A percentile compares a stretch with the other conserved stretches of the same genome.
Conservation (phyloP, 768 basidiomycete species). For the Auriscalpium microsporum region DNA sequence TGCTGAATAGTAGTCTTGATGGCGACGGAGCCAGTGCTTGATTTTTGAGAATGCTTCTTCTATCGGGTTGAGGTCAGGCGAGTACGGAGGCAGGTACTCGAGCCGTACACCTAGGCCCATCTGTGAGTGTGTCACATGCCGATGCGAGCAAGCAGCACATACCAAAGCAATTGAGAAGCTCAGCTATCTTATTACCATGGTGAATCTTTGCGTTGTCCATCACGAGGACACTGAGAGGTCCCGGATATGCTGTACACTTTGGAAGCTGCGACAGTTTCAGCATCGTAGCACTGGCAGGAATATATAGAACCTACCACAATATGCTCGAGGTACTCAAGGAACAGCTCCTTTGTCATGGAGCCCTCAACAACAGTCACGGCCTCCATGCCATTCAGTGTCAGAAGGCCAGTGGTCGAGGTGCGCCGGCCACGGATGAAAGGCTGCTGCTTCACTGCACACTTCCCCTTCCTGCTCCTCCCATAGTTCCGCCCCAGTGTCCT, state of each 20-base stretch:
- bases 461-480: background rate
- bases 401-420: constrained; percentile 18
- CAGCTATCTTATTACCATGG: background rate
- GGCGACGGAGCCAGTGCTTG: constrained; percentile 22
- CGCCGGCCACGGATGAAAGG: background rate
- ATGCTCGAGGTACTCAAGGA: background rate
- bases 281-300: constrained; percentile 4
- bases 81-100: constrained; percentile 31
- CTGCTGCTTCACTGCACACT: too few species aligned
- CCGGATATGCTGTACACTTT: background rate
- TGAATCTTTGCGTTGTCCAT: constrained; percentile 30
- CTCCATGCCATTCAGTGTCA: constrained; percentile 26
- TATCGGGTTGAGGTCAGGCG: constrained; percentile 33
- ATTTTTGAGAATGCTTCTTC: constrained; percentile 32
- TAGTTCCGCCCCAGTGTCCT: background rate
- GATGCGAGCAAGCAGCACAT: background rate
- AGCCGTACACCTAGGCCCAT: constrained; percentile 19
- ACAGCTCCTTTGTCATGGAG: constrained; percentile 19
- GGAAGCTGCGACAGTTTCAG: constrained; percentile 17
- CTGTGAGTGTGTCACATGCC: background rate
- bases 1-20: constrained; percentile 12
- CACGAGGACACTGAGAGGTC: constrained; percentile 11
- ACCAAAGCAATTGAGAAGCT: constrained; percentile 1
- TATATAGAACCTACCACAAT: background rate
- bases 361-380: constrained; percentile 22